Evolutionary conservation across 768 basidiomycete genomes (phyloP).

Genomic region (Kwoniella shandongensis): DNA sequence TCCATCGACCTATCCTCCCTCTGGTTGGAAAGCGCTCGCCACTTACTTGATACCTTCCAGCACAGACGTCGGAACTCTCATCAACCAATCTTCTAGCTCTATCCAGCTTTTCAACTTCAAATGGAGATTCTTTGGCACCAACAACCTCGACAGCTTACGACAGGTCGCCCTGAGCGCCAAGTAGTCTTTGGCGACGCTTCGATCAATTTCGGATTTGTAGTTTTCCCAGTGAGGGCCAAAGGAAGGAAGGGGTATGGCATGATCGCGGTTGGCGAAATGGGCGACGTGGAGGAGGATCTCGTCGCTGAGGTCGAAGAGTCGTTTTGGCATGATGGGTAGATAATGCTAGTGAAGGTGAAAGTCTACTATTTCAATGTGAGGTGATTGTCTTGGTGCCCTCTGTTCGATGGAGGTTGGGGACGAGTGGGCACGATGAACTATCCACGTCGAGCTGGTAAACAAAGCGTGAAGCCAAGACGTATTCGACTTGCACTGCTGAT

Average conservation of each 20-base stretch:
- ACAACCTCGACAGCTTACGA: no score
- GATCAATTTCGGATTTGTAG: slow-evolving; percentile 4
- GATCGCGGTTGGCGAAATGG: slow-evolving; percentile 4
- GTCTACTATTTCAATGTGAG: no score
- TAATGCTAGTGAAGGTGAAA: not conserved
- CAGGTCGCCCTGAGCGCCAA: slow-evolving; percentile 1
- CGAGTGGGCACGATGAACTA: no score
- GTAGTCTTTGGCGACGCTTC: slow-evolving; percentile 1
- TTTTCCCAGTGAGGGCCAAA: slow-evolving; percentile 14
- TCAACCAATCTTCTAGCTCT: not conserved
- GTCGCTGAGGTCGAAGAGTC: slow-evolving; percentile 7
- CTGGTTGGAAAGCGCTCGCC: no score
- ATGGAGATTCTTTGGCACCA: no score
- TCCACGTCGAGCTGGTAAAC: no score
- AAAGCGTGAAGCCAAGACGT: no score
- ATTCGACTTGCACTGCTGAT: no score
- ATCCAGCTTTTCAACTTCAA: not conserved
- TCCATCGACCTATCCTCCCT: no score
- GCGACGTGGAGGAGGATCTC: slow-evolving; percentile 5
- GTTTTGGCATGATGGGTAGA: slow-evolving; percentile 4
- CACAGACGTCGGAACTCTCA: not conserved
- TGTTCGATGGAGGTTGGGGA: no score
- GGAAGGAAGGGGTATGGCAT: slow-evolving; percentile 5
- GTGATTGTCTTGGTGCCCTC: no score
- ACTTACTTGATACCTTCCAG: not conserved